A percentile compares a stretch with the other conserved stretches of the same genome.
phyloP scores from a whole-genome alignment of 257 asterid species.

The Prunella vulgaris region DNA sequence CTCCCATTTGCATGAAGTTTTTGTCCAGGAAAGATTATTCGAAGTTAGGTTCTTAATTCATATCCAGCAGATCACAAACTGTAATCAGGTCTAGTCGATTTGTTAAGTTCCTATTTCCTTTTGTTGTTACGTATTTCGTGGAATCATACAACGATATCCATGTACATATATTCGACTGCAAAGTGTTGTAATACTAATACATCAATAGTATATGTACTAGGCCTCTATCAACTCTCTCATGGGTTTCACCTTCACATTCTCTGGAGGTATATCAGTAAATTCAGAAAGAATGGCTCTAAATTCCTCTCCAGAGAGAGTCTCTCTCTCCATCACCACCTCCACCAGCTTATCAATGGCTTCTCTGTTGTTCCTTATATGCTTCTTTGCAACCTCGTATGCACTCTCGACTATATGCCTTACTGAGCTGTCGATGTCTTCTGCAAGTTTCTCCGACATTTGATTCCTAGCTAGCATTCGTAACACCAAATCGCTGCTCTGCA shows the following conservation, averaged over 20 bases:
- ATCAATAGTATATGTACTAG: conserved; percentile 6
- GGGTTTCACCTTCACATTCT: conserved; percentile 29
- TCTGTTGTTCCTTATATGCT: conserved; percentile 50
- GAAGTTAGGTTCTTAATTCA: conserved; percentile 40
- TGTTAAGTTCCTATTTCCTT: neutral
- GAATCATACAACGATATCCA: neutral
- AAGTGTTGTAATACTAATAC: neutral
- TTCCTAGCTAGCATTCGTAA: conserved; percentile 69
- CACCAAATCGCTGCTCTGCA: conserved; percentile 62
- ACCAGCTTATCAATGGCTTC: conserved; percentile 61
- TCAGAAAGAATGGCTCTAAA: conserved; percentile 50
- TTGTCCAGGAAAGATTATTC: conserved; percentile 47
- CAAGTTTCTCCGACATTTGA: conserved; percentile 71
- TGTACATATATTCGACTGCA: neutral
- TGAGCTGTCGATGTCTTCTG: conserved; percentile 53
- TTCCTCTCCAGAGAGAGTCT: conserved; percentile 65
- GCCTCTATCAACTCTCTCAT: conserved; percentile 48
- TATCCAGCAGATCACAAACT: neutral
- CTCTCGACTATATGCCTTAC: conserved; percentile 34
- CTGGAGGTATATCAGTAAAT: conserved; percentile 38
- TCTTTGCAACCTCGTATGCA: conserved; percentile 54
- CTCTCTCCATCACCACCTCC: conserved; percentile 63
- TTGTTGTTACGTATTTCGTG: neutral
- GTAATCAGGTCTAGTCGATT: neutral
- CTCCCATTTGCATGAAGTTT: conserved; percentile 88